Evolutionary conservation across 495 filamentous ascomycete species (phyloP), one percentile per base, ranked within the genome.

Genomic region (Penicillium macrosclerotiorum): DNA sequence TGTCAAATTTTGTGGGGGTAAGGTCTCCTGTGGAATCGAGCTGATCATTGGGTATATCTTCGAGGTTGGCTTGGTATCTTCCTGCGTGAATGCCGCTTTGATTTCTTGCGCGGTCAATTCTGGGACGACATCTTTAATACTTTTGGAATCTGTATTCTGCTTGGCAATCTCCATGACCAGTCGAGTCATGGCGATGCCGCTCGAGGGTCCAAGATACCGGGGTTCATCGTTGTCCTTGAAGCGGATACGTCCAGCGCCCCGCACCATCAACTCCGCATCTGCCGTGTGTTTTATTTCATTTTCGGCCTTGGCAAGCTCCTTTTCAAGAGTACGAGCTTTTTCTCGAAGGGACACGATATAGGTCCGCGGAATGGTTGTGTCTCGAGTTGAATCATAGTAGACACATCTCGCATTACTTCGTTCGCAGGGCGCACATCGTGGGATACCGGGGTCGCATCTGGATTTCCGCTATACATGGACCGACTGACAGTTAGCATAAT

Each of bases 131-230:
- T 95, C 89, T 41, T 86, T 84, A 67, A 96, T 95, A 47, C 81
- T 86, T 62, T 86, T 88, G 3, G 86, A 81, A 46, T 88, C 84
- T 23, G 86, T 90, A 49, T 88, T 89, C 47, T 86, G 83, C 58
- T 92, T 97, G 34, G 91, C 91, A 56, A 95, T 81, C 60, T 95
- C 90, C 83, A 97, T 95, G 20, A 97, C 86, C 55, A 96, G 70
- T 25, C 91, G 81, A 13, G 90, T 92, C 69, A 97, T 92, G 49
- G 88, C 89, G 60, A 95, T 92, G 47, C 92, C 92, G 62, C 92
- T 96, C 8, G 89, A 92, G 8, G 92, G 83, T 0, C 92, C 92
- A 9, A 97, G 75, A 56, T 90, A 97, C 46, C 90, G 84, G 8
- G 89, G 80, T 62, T 93, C 90, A 54, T 93, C 87, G 34, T 83